Evolutionary conservation across 208 protist genomes (phyloP).

Genomic region (Leishmania tarentolae): DNA sequence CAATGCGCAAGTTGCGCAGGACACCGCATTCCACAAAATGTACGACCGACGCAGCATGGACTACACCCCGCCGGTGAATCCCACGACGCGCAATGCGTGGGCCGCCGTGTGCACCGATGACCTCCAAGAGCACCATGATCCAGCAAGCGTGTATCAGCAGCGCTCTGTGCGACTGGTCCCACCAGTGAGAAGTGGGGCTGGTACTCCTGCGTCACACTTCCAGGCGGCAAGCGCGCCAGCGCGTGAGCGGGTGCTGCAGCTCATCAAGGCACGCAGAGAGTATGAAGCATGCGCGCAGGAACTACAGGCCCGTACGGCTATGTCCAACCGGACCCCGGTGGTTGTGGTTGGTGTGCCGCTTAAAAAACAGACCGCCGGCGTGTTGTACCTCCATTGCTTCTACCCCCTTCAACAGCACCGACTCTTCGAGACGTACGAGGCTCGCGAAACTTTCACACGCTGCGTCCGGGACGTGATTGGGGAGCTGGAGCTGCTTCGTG

Average conservation of each 20-base stretch:
- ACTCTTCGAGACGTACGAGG: slow-evolving; percentile 28
- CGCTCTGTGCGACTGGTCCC: slow-evolving; percentile 16
- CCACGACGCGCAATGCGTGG: slow-evolving; percentile 17
- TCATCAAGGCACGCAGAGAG: slow-evolving; percentile 9
- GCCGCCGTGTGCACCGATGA: slow-evolving; percentile 23
- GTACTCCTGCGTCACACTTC: background rate
- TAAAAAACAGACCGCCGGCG: background rate
- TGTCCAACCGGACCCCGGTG: background rate
- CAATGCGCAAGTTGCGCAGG: slow-evolving; percentile 8
- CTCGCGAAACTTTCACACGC: slow-evolving; percentile 16
- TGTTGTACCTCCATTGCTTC: slow-evolving; percentile 20
- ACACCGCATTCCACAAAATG: slow-evolving; percentile 18
- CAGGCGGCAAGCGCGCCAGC: background rate
- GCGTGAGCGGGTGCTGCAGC: slow-evolving; percentile 2
- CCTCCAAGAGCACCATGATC: background rate
- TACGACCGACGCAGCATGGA: slow-evolving; percentile 22
- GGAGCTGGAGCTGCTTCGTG: slow-evolving; percentile 7
- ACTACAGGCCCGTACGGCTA: background rate
- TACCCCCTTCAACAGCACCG: slow-evolving; percentile 17
- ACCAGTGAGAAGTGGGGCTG: background rate
- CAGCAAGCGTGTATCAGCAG: background rate
- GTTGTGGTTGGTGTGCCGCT: slow-evolving; percentile 7
- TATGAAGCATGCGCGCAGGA: background rate
- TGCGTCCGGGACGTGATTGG: slow-evolving; percentile 9
- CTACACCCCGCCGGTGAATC: slow-evolving; percentile 25